These are phyloP conservation scores for Podospora conica DNA, from an alignment of 495 filamentous ascomycete genomes.

Conservation along the genomic window DNA sequence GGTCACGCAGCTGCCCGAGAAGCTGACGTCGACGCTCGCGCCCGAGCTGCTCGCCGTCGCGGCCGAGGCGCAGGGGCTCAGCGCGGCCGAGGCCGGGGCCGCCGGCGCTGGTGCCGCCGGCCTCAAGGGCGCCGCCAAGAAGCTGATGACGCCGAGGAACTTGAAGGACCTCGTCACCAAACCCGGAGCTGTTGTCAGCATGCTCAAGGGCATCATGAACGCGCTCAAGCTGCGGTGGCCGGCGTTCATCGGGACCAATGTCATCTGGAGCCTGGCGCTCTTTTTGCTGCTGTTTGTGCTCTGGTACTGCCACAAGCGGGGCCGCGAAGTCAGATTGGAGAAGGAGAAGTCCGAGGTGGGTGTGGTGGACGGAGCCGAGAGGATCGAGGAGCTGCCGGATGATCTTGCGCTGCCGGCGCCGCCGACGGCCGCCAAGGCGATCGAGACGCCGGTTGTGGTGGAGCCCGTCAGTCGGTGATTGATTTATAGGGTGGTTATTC, in stretches of 20 bases:
- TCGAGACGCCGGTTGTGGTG: conserved; percentile 8
- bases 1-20: conserved; percentile 76
- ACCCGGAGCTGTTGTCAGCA: conserved; percentile 71
- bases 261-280: conserved; percentile 76
- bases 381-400: conserved; percentile 33
- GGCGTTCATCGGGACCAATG: conserved; percentile 75
- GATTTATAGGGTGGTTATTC: background rate
- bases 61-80: conserved; percentile 60
- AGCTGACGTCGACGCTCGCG: conserved; percentile 64
- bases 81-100: conserved; percentile 17
- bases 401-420: conserved; percentile 24
- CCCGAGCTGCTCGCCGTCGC: conserved; percentile 77
- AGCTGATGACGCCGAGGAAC: conserved; percentile 34
- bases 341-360: conserved; percentile 42
- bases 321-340: conserved; percentile 74
- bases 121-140: conserved; percentile 31
- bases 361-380: conserved; percentile 13
- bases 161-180: conserved; percentile 79
- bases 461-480: conserved; percentile 4
- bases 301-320: conserved; percentile 97
- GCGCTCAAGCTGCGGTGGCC: conserved; percentile 80
- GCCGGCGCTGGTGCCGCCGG: conserved; percentile 13
- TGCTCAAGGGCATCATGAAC: conserved; percentile 80
- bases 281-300: conserved; percentile 83
- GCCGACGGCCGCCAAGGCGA: background rate